These are phyloP conservation scores for Thelonectria discophora DNA, from an alignment of 2,329 filamentous ascomycete genomes.

Conservation along the genomic window DNA sequence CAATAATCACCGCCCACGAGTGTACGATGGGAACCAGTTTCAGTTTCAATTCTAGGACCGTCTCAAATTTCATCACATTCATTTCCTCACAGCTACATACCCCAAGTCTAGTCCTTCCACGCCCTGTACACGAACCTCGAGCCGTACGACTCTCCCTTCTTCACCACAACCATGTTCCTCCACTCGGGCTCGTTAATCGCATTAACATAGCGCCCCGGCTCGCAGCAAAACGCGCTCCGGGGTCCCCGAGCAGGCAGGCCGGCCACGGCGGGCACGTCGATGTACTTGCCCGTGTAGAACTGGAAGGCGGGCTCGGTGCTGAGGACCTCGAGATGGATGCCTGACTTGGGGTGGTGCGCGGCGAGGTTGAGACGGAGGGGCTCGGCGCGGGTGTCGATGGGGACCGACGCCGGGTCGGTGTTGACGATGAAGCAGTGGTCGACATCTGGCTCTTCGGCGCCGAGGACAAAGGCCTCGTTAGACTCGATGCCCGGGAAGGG, in stretches of 20 bases:
- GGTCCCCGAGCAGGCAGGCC: constrained; percentile 69
- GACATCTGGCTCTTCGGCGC: constrained; percentile 75
- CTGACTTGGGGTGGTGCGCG: constrained; percentile 77
- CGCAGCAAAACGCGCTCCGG: constrained; percentile 86
- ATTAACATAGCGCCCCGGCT: constrained; percentile 91
- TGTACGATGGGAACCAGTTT: neutral
- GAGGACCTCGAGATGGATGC: constrained; percentile 83
- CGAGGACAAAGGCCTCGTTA: constrained; percentile 75
- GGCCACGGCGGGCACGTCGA: constrained; percentile 76
- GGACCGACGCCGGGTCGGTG: constrained; percentile 65
- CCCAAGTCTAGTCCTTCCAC: constrained; percentile 74
- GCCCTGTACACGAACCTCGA: constrained; percentile 83
- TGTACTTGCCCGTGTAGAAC: constrained; percentile 91
- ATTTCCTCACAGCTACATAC: too few relatives aligned
- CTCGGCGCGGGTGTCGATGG: constrained; percentile 70
- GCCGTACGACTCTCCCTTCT: constrained; percentile 86
- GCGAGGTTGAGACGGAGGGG: constrained; percentile 74
- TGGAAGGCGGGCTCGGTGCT: constrained; percentile 97
- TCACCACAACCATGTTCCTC: constrained; percentile 80
- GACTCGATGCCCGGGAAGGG: constrained; percentile 72
- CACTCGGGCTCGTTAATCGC: constrained; percentile 84
- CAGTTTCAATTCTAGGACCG: neutral
- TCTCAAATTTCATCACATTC: neutral
- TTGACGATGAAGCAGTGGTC: constrained; percentile 92
- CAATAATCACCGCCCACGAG: constrained; percentile 5